Evolutionary conservation across 495 filamentous ascomycete genomes (phyloP), one percentile per base, ranked within the genome.

Genomic region (Aspergillus hancockii): DNA sequence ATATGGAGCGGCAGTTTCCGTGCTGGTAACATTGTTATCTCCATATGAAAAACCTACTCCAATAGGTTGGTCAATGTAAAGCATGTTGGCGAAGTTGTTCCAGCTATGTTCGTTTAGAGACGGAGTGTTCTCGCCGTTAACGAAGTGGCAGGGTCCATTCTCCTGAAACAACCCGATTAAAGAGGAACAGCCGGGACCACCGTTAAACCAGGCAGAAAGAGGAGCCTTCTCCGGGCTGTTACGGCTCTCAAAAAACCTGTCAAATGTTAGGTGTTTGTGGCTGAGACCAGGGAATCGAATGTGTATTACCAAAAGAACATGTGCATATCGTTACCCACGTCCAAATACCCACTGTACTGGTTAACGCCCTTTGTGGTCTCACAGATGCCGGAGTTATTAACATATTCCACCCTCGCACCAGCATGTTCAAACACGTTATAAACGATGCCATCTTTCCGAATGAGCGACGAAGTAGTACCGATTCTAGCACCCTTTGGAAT

Each of bases 91-190:
- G 52, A 76, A 77, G 28, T 72, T 71, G 62, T 83, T 85, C 47
- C 67, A 85, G 61, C 74, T 78, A 60, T 81, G 73, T 4, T 74
- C 71, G 57, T 85, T 85, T 36, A 80, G 61, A 1, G 76, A 75
- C 2, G 80, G 79, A 16, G 63, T 70, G 28, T 70, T 76, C n/a
- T 71, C 65, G 22, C 75, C 76, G 55, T 81, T 75, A 52, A 75
- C 68, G 57, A 85, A 84, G 41, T 79, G 79, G 47, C 83, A 84
- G 8, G 81, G 83, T 0, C 81, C 82, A 59, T 82, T 81, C 57
- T 85, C 81, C 58, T 79, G 72, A 61, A 85, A 85, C 9, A 86
- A 63, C 5, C 82, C 83, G 51, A 82, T 83, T 76, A 84, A 80
- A 14, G 75, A 77, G 3, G 71, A 74, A 58, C 74, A 81, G 23